A percentile compares a stretch with the other conserved stretches of the same genome.
Conservation (phyloP, 108 stramenopile species). For the Cylindrotheca closterium region DNA sequence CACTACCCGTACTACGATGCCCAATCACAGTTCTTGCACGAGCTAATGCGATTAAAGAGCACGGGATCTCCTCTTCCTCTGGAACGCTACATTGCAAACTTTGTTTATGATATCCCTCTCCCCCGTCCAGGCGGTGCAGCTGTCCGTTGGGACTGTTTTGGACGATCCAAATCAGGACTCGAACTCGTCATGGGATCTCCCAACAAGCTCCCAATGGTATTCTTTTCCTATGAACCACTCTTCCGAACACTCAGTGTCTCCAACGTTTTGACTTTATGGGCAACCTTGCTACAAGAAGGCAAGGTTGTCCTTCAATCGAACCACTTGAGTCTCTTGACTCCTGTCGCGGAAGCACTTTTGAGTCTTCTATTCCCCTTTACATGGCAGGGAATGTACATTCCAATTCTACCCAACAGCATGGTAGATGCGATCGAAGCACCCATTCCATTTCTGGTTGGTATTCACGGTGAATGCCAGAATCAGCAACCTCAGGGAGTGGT, state of each 20-base stretch:
- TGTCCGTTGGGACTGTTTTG: constrained; percentile 15
- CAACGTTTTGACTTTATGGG: constrained; percentile 72
- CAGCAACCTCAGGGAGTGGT: constrained; percentile 47
- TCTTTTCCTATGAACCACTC: constrained; percentile 79
- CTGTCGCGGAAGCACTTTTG: constrained; percentile 76
- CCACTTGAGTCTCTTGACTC: constrained; percentile 62
- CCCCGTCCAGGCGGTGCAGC: constrained; percentile 63
- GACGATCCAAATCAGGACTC: constrained; percentile 2
- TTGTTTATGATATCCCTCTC: constrained; percentile 79
- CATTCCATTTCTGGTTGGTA: constrained; percentile 82
- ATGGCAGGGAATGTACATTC: constrained; percentile 73
- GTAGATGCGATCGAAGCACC: constrained; percentile 81
- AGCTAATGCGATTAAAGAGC: constrained; percentile 68
- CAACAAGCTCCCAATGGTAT: constrained; percentile 70
- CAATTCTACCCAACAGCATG: constrained; percentile 75
- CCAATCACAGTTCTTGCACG: constrained; percentile 65
- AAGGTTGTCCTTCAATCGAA: constrained; percentile 67
- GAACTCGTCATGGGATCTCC: constrained; percentile 55
- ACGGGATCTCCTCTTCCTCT: constrained; percentile 73
- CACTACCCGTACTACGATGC: constrained; percentile 85
- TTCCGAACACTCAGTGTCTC: constrained; percentile 64
- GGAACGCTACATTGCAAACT: constrained; percentile 88
- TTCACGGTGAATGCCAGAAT: constrained; percentile 32
- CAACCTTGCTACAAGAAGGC: constrained; percentile 70
- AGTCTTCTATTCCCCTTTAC: constrained; percentile 81